A percentile compares a stretch with the other conserved stretches of the same genome.
Conservation (phyloP, 1,284 basidiomycete species). For the Chalciporus sp. region DNA sequence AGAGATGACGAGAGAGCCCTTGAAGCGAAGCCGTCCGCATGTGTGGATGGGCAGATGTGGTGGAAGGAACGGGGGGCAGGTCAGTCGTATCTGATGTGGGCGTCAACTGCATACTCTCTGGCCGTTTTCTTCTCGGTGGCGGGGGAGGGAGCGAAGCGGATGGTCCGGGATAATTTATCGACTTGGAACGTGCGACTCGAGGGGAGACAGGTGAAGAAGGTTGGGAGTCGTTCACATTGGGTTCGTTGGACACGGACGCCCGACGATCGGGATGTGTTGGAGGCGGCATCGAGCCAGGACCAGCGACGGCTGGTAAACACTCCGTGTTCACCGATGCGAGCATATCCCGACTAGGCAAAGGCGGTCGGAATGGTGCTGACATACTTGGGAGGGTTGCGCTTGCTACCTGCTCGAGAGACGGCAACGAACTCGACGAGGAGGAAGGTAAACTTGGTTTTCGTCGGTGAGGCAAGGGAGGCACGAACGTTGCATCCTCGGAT, state of each 20-base stretch:
- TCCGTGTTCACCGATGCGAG: neutral
- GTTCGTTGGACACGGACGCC: slow-evolving; percentile 24
- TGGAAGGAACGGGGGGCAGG: slow-evolving; percentile 3
- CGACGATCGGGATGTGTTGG: slow-evolving; percentile 64
- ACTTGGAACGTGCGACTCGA: slow-evolving; percentile 55
- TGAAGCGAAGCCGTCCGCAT: slow-evolving; percentile 25
- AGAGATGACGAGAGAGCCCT: slow-evolving; percentile 42
- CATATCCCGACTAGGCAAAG: slow-evolving; percentile 21
- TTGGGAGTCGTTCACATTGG: slow-evolving; percentile 25
- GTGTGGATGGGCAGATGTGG: neutral
- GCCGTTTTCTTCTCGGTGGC: slow-evolving; percentile 49
- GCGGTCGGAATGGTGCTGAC: slow-evolving; percentile 15
- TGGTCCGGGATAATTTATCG: slow-evolving; percentile 51
- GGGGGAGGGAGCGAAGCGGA: slow-evolving; percentile 49
- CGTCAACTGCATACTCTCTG: slow-evolving; percentile 63
- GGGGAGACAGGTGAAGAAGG: slow-evolving; percentile 36
- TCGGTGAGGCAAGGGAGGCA: slow-evolving; percentile 31
- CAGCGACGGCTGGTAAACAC: slow-evolving; percentile 32
- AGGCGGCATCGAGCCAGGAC: slow-evolving; percentile 33
- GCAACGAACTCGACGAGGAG: slow-evolving; percentile 35
- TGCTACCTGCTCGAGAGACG: slow-evolving; percentile 46
- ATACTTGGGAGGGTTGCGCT: slow-evolving; percentile 35
- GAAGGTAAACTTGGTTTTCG: slow-evolving; percentile 27
- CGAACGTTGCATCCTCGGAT: slow-evolving; percentile 36
- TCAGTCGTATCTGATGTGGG: slow-evolving; percentile 26